Evolutionary conservation across 192 early-diverging fungal species (phyloP).

Genomic region (Entrophospora sp.): DNA sequence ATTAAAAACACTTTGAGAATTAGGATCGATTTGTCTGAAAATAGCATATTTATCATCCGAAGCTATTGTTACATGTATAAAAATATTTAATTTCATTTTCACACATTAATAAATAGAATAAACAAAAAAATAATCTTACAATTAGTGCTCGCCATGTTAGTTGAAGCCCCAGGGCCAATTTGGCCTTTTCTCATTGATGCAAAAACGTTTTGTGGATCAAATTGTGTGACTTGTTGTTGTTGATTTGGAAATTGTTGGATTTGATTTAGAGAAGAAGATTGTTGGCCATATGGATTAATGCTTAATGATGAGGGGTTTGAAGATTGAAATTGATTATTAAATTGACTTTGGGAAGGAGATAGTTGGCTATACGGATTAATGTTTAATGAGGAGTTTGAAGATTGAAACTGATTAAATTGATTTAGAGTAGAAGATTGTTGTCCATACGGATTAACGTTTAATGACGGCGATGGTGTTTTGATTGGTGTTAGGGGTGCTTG

Average conservation of each 20-base stretch:
- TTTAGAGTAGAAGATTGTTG: background rate
- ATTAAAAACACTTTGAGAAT: slow-evolving; percentile 4
- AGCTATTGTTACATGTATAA: background rate
- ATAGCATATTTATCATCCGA: slow-evolving; percentile 1
- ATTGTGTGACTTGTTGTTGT: slow-evolving; percentile 10
- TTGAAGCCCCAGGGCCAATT: slow-evolving; percentile 12
- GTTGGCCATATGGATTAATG: background rate
- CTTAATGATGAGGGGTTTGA: background rate
- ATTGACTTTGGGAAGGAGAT: background rate
- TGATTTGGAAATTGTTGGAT: slow-evolving; percentile 12
- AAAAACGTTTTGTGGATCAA: slow-evolving; percentile 21
- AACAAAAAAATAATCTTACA: background rate
- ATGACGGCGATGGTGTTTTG: background rate
- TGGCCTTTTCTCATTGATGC: slow-evolving; percentile 16
- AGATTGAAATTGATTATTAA: background rate
- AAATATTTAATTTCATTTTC: background rate
- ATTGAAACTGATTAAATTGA: background rate
- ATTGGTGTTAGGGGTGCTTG: background rate
- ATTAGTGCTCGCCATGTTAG: background rate
- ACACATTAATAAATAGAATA: background rate
- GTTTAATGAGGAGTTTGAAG: background rate
- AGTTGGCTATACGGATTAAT: background rate
- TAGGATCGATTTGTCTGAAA: slow-evolving; percentile 1
- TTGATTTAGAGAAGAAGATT: slow-evolving; percentile 3
- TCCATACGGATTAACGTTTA: background rate